phyloP scores from a whole-genome alignment of 2,329 filamentous ascomycete genomes.

The Trichophyton schoenleinii region DNA sequence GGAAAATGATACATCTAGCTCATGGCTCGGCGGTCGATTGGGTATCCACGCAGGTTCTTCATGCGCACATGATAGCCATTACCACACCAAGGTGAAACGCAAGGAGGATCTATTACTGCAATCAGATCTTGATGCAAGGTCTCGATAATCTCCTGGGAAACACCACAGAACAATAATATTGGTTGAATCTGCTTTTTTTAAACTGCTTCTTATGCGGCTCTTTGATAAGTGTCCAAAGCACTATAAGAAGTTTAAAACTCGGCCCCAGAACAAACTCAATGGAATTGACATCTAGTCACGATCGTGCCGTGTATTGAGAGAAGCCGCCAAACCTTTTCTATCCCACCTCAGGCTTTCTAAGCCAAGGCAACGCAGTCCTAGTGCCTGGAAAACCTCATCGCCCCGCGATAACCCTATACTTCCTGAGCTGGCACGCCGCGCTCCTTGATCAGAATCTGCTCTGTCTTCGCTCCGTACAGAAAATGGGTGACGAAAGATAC shows the following conservation, averaged over 20 bases:
- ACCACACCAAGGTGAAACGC: not conserved
- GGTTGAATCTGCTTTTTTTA: too few species aligned
- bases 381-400: too few species aligned
- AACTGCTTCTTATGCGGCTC: not conserved
- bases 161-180: not conserved
- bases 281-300: not conserved
- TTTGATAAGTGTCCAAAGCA: not conserved
- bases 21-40: not conserved
- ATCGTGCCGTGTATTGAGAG: not conserved
- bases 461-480: too few species aligned
- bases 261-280: not conserved
- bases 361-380: too few species aligned
- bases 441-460: not conserved
- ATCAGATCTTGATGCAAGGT: not conserved
- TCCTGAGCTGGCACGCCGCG: not conserved
- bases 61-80: not conserved
- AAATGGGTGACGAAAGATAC: not conserved
- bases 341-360: not conserved
- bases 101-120: constrained; percentile 1
- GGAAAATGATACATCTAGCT: not conserved
- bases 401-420: not conserved
- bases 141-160: not conserved
- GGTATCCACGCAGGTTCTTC: constrained; percentile 4
- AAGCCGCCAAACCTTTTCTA: not conserved
- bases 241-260: not conserved